Evolutionary conservation across 257 asterid genomes (phyloP), one percentile per base, ranked within the genome.

Genomic region (Mitragyna speciosa): DNA sequence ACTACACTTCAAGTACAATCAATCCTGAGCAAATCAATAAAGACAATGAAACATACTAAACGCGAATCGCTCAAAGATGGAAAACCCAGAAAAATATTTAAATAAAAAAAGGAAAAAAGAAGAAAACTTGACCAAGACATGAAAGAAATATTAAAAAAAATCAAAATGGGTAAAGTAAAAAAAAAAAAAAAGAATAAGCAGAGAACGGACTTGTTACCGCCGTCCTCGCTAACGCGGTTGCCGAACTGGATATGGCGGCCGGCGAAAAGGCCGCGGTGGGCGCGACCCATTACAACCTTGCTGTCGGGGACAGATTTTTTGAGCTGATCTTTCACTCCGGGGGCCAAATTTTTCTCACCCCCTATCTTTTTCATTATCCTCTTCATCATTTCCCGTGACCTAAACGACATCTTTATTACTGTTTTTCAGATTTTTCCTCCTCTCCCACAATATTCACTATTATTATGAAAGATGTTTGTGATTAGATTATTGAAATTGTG

Each of bases 241-340:
- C 99, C 98, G 81, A 86, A 95, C 83, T 90, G 98, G 84, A 95
- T 95, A 74, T 95, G 99, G 24, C 97, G 92, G 77, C 97, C 98
- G 1, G 97, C 98, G 80, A 71, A 95, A 68, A 95, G 83, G 73
- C 99, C 99, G 33, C 99, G 98, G 45, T 93, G 92, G 8, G 99
- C 99, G 16, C 98, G 92, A 51, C 97, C 96, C 97, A 95, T 95
- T 0, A 95, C 92, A 36, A 95, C 86, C 75, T 91, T 93, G 78
- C 79, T 73, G 75, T 92, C 82, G 24, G 98, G 98, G 52, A 91
- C 81, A 61, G 86, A 86, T 89, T 82, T 93, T 78, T 88, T 84
- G 75, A 95, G 72, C 81, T 88, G 87, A 30, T 90, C 89, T 79
- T 91, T 90, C 58, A 87, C 87, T 45, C 90, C 93, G 14, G 98